Conservation (phyloP, 2,329 filamentous ascomycete genomes). For the Penicillium freii region DNA sequence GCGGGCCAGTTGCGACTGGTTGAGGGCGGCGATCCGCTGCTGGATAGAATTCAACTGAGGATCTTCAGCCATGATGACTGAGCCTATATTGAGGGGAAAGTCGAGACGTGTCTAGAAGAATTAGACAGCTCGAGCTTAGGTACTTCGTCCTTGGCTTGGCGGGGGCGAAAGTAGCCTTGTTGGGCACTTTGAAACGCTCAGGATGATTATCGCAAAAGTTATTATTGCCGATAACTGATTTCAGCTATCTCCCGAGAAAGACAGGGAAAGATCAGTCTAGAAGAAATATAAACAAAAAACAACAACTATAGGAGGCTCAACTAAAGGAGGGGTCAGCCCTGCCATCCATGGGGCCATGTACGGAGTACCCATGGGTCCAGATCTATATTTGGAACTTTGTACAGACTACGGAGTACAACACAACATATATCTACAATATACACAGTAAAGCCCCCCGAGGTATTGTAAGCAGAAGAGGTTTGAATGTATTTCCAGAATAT, state of each 20-base stretch:
- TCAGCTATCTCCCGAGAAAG: not conserved
- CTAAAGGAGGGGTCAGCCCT: not conserved
- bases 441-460: not conserved
- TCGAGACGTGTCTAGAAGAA: not conserved
- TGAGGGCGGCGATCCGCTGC: slow-evolving; percentile 47
- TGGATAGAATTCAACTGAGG: slow-evolving; percentile 45
- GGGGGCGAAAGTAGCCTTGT: slow-evolving; percentile 14
- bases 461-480: not conserved
- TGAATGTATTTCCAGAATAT: slow-evolving; percentile 17
- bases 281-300: not conserved
- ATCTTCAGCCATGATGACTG: slow-evolving; percentile 41
- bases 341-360: not conserved
- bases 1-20: slow-evolving; percentile 43
- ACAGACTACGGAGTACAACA: not conserved
- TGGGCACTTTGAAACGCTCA: not conserved
- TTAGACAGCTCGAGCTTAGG: slow-evolving; percentile 22
- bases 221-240: not conserved
- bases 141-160: slow-evolving; percentile 18
- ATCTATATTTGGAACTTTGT: slow-evolving; percentile 9
- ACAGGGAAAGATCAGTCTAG: not conserved
- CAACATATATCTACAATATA: not conserved
- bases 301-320: not conserved
- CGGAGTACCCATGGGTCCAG: slow-evolving; percentile 8
- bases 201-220: not conserved
- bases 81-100: not conserved